Evolutionary conservation across 1,139 yeast genomes (phyloP).

Genomic region (Suhomyces guaymorum): DNA sequence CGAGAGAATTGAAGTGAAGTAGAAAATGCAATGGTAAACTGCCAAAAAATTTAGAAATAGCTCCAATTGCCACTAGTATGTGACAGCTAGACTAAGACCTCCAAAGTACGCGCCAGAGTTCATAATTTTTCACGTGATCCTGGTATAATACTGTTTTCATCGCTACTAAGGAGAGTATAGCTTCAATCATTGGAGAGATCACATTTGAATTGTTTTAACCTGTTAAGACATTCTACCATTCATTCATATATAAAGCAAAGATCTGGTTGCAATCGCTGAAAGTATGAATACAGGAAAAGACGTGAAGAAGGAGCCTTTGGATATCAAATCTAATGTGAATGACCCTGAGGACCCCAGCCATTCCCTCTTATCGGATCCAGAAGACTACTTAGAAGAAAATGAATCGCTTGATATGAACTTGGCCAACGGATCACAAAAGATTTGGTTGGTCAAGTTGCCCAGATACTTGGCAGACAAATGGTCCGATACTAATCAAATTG

Average conservation of each 20-base stretch:
- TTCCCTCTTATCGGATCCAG: conserved; percentile 46
- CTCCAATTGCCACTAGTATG: no score
- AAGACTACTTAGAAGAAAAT: conserved; percentile 50
- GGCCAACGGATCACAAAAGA: conserved; percentile 56
- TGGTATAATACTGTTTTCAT: no score
- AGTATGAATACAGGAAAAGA: background rate
- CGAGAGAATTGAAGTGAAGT: no score
- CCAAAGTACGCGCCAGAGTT: no score
- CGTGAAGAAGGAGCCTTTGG: conserved; percentile 9
- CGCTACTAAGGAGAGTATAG: background rate
- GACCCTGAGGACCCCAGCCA: conserved; percentile 29
- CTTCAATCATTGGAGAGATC: no score
- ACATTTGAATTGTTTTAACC: no score
- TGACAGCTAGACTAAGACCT: no score
- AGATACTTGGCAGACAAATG: conserved; percentile 81
- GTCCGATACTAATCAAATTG: conserved; percentile 61
- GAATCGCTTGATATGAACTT: conserved; percentile 69
- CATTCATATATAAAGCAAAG: conserved; percentile 5
- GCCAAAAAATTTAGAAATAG: no score
- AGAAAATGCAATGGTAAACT: no score
- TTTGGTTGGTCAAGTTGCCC: conserved; percentile 92
- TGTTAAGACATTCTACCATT: background rate
- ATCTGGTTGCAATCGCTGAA: conserved; percentile 8
- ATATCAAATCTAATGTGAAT: conserved; percentile 16
- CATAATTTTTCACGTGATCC: background rate